Percentiles rank a stretch among this genome's conserved stretches.
These are phyloP conservation scores for Coemansia sp. DNA, from an alignment of 192 early-diverging fungal genomes.

Conservation along the genomic window DNA sequence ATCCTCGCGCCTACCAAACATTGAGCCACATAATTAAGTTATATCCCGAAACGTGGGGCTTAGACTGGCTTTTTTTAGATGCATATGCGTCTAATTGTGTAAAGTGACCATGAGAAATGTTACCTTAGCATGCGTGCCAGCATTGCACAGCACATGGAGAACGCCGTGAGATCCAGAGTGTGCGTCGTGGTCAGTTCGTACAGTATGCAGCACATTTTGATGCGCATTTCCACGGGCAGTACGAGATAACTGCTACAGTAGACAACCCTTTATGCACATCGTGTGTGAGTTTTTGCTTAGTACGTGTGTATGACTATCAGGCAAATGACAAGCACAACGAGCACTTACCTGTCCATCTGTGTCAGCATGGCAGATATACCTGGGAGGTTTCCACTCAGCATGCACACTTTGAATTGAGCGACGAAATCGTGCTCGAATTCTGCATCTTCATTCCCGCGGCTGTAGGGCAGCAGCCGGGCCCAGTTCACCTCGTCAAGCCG, in stretches of 20 bases:
- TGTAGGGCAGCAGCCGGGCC: conserved; percentile 44
- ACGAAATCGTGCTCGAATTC: conserved; percentile 41
- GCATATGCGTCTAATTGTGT: not conserved
- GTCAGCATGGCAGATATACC: conserved; percentile 25
- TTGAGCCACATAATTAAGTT: not conserved
- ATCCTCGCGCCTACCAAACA: conserved; percentile 49
- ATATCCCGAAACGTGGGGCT: not conserved
- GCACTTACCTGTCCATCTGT: conserved; percentile 37
- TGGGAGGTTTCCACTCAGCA: conserved; percentile 29
- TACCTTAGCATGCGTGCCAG: conserved; percentile 71
- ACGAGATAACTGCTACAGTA: conserved; percentile 42
- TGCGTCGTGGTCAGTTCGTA: conserved; percentile 65
- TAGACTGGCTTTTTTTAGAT: not conserved
- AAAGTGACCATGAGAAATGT: conserved; percentile 6
- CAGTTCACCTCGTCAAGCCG: conserved; percentile 48
- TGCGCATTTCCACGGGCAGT: conserved; percentile 25
- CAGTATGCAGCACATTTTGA: conserved; percentile 51
- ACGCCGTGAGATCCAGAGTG: conserved; percentile 66
- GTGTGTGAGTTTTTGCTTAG: too few species aligned
- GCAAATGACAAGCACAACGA: not conserved
- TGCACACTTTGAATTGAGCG: conserved; percentile 30
- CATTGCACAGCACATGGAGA: conserved; percentile 61
- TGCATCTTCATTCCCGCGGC: conserved; percentile 36
- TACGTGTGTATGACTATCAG: too few species aligned
- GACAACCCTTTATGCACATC: not conserved